Evolutionary conservation across 495 filamentous ascomycete genomes (phyloP).

Genomic region (Lasiosphaeria miniovina): DNA sequence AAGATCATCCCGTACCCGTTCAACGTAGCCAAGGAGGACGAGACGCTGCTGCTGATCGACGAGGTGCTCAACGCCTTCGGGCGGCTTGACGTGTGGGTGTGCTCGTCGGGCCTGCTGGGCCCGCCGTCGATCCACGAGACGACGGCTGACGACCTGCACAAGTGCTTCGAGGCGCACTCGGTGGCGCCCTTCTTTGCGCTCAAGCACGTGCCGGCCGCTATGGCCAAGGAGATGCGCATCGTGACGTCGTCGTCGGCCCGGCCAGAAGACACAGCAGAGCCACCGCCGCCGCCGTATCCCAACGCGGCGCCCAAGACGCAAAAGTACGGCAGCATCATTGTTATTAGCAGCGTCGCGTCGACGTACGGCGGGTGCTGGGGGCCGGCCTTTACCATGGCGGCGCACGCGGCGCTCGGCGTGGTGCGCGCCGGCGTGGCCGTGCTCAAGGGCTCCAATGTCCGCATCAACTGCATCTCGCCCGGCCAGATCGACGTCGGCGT

Average conservation of each 20-base stretch:
- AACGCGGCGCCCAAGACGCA: constrained; percentile 58
- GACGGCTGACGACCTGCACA: constrained; percentile 50
- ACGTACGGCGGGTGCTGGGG: constrained; percentile 60
- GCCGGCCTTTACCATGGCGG: constrained; percentile 54
- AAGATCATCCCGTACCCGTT: constrained; percentile 59
- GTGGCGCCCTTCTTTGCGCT: constrained; percentile 61
- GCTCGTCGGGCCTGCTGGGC: constrained; percentile 53
- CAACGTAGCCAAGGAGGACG: constrained; percentile 52
- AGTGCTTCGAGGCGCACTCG: constrained; percentile 55
- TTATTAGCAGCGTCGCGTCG: constrained; percentile 53
- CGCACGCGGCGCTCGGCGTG: constrained; percentile 58
- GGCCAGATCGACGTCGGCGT: constrained; percentile 60
- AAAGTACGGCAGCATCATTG: constrained; percentile 58
- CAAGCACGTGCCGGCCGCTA: constrained; percentile 60
- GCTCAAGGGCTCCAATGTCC: constrained; percentile 52
- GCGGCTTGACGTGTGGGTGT: constrained; percentile 58
- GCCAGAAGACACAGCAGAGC: constrained; percentile 7
- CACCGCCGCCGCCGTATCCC: constrained; percentile 50
- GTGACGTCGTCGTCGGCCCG: no score
- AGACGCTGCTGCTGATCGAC: constrained; percentile 58
- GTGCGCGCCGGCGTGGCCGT: constrained; percentile 56
- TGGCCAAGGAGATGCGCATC: constrained; percentile 42
- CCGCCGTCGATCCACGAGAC: constrained; percentile 55
- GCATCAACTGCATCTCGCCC: constrained; percentile 58
- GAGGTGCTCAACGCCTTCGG: constrained; percentile 59